A percentile compares a stretch with the other conserved stretches of the same genome.
These are phyloP conservation scores for Jasminum sambac DNA, from an alignment of 257 asterid genomes.

Conservation along the genomic window DNA sequence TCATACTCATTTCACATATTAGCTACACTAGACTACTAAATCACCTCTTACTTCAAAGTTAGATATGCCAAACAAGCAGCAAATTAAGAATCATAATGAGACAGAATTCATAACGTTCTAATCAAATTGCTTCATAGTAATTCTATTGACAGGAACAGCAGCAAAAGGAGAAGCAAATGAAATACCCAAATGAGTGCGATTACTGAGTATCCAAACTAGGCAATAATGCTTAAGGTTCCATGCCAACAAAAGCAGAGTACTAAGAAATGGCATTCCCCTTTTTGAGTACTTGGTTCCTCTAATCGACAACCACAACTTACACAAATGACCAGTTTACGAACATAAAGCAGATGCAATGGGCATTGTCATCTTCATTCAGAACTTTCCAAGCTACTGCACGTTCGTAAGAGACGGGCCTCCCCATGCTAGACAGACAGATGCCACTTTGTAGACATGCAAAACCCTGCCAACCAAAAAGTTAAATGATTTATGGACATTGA, in stretches of 20 bases:
- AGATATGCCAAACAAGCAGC: too few relatives aligned
- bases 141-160: neutral
- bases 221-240: neutral
- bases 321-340: conserved; percentile 89
- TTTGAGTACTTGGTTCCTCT: neutral
- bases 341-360: conserved; percentile 79
- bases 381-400: conserved; percentile 91
- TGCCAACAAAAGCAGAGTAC: neutral
- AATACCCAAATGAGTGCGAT: neutral
- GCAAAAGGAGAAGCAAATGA: neutral
- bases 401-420: conserved; percentile 82
- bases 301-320: conserved; percentile 24
- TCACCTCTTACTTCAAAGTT: too few relatives aligned
- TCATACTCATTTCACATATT: too few relatives aligned
- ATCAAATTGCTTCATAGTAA: too few relatives aligned
- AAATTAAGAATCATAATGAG: too few relatives aligned
- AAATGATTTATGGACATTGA: too few relatives aligned
- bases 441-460: conserved; percentile 79
- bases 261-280: neutral
- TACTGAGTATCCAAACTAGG: neutral
- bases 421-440: conserved; percentile 86
- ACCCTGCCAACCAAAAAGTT: conserved; percentile 43
- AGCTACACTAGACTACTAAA: too few relatives aligned
- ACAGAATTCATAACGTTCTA: too few relatives aligned
- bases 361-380: conserved; percentile 62